These are phyloP conservation scores for Albophoma yamanashiensis DNA, from an alignment of 2,329 filamentous ascomycete genomes.

Conservation along the genomic window DNA sequence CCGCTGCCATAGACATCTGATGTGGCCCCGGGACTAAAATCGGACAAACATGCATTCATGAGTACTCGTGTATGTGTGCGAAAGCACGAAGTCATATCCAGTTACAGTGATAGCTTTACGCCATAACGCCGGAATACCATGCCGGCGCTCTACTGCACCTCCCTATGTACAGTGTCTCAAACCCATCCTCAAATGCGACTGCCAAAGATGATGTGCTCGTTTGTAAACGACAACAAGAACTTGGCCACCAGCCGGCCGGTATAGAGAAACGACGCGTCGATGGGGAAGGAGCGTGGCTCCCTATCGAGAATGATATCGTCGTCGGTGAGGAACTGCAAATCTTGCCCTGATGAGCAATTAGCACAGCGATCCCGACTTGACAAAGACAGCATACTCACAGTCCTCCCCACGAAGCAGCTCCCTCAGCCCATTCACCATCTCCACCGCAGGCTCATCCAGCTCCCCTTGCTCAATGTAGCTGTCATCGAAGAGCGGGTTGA, in stretches of 20 bases:
- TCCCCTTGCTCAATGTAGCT: constrained; percentile 29
- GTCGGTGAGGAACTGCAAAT: constrained; percentile 30
- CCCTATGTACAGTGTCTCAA: neutral
- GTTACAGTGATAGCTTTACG: neutral
- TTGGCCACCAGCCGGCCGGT: constrained; percentile 40
- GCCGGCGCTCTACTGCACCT: neutral
- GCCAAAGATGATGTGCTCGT: constrained; percentile 38
- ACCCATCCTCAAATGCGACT: constrained; percentile 9
- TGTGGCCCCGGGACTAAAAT: constrained; percentile 54
- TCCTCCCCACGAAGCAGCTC: constrained; percentile 30
- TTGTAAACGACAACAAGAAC: constrained; percentile 43
- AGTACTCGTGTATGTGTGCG: neutral
- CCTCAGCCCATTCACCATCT: constrained; percentile 34
- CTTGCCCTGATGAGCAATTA: constrained; percentile 18
- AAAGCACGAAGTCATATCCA: neutral
- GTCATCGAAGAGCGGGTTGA: constrained; percentile 43
- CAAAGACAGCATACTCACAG: constrained; percentile 25
- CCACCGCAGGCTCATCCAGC: constrained; percentile 32
- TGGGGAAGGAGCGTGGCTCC: constrained; percentile 34
- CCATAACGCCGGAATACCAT: neutral
- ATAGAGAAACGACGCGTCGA: constrained; percentile 38
- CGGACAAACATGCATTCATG: constrained; percentile 40
- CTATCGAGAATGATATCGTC: constrained; percentile 35
- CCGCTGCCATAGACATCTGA: constrained; percentile 43
- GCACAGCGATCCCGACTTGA: neutral